These are phyloP conservation scores for Dactylellina haptotyla DNA, from an alignment of 2,329 filamentous ascomycete species.

Conservation along the genomic window DNA sequence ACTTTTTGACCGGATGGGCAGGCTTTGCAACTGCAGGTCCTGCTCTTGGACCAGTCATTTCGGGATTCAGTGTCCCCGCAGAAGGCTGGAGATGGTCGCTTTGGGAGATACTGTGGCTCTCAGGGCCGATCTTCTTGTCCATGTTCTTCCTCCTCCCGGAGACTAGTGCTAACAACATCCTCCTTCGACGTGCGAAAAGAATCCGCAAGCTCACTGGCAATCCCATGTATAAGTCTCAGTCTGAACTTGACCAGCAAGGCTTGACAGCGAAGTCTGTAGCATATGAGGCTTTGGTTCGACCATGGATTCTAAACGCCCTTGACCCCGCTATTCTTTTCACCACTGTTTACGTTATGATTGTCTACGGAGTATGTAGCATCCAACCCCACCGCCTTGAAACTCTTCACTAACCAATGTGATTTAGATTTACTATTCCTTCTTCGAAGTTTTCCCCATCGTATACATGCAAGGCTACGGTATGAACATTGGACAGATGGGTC, in stretches of 20 bases:
- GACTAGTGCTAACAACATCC: constrained; percentile 70
- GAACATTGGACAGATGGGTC: constrained; percentile 68
- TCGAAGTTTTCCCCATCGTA: constrained; percentile 74
- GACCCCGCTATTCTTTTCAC: constrained; percentile 73
- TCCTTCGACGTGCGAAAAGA: constrained; percentile 71
- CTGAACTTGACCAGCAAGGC: constrained; percentile 72
- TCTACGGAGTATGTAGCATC: constrained; percentile 69
- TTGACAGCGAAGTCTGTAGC: constrained; percentile 65
- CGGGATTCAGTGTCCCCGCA: constrained; percentile 69
- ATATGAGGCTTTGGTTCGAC: constrained; percentile 70
- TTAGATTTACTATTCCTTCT: constrained; percentile 66
- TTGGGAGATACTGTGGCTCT: constrained; percentile 72
- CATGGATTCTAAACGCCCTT: constrained; percentile 70
- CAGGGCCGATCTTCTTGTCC: constrained; percentile 69
- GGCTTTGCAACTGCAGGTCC: constrained; percentile 67
- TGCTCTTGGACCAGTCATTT: constrained; percentile 71
- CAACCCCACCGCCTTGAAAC: constrained; percentile 61
- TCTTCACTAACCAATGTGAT: background rate
- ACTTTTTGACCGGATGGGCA: constrained; percentile 71
- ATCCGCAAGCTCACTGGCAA: constrained; percentile 72
- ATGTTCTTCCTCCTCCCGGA: constrained; percentile 74
- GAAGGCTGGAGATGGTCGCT: constrained; percentile 73
- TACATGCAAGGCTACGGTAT: constrained; percentile 71
- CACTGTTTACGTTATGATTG: constrained; percentile 71
- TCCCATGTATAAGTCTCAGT: constrained; percentile 68